Percentiles rank a stretch among this genome's conserved stretches.
Conservation (phyloP, 495 filamentous ascomycete species). For the Hypoxylon perforatum region DNA sequence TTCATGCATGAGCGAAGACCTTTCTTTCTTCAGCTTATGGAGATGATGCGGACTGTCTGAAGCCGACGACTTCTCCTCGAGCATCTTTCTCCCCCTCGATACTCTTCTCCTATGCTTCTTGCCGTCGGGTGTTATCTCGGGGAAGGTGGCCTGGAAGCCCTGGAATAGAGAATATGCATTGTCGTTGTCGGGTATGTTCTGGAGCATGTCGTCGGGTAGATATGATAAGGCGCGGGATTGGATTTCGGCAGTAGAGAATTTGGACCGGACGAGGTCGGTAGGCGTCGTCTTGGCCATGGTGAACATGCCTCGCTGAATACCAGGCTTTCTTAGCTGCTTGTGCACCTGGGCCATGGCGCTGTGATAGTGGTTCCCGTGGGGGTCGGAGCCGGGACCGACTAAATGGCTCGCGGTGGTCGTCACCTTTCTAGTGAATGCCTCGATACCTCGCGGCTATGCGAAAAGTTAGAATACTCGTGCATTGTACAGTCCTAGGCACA, state of each 20-base stretch:
- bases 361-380: constrained; percentile 75
- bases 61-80: constrained; percentile 68
- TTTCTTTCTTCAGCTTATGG: constrained; percentile 78
- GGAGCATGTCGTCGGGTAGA: constrained; percentile 89
- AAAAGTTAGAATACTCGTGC: constrained; percentile 34
- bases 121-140: constrained; percentile 74
- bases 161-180: constrained; percentile 94
- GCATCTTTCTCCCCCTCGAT: constrained; percentile 77
- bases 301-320: constrained; percentile 88
- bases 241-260: constrained; percentile 90
- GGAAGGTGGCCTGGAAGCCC: constrained; percentile 91
- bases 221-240: constrained; percentile 92
- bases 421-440: constrained; percentile 94
- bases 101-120: constrained; percentile 76
- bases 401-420: constrained; percentile 92
- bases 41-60: constrained; percentile 71
- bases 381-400: constrained; percentile 75
- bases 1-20: constrained; percentile 77
- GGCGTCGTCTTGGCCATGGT: constrained; percentile 87
- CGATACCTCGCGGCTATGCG: constrained; percentile 81
- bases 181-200: constrained; percentile 84
- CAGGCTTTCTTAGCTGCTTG: constrained; percentile 83
- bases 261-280: constrained; percentile 91
- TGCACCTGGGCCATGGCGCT: constrained; percentile 90
- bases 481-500: constrained; percentile 2